phyloP scores from a whole-genome alignment of 2,329 filamentous ascomycete species.

The Cladobotryum protrusum region DNA sequence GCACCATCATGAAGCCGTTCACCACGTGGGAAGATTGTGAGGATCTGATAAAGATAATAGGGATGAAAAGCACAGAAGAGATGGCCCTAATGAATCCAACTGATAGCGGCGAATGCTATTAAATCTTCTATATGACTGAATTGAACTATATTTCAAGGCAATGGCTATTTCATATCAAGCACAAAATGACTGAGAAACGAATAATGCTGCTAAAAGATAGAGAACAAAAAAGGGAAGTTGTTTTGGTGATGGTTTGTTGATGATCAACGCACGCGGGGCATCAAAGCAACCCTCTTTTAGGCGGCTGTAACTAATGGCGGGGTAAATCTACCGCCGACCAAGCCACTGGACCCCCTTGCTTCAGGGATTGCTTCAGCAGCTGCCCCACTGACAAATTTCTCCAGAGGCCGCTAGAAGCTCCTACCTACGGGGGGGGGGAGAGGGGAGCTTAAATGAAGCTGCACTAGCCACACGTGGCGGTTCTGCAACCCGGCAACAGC shows the following conservation, averaged over 20 bases:
- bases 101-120: too few species aligned
- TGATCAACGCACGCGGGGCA: neutral
- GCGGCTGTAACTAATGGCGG: neutral
- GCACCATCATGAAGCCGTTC: too few species aligned
- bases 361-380: neutral
- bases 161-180: too few species aligned
- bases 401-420: neutral
- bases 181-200: too few species aligned
- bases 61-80: too few species aligned
- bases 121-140: too few species aligned
- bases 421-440: neutral
- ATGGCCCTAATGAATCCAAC: too few species aligned
- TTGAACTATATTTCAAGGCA: too few species aligned
- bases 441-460: neutral
- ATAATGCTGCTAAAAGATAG: too few species aligned
- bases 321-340: neutral
- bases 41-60: too few species aligned
- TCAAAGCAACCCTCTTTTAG: neutral
- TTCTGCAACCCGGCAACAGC: slow-evolving; percentile 9
- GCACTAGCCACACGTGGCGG: slow-evolving; percentile 10
- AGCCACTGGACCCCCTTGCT: neutral
- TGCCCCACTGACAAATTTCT: slow-evolving; percentile 1
- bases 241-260: neutral
- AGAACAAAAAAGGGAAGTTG: too few species aligned
- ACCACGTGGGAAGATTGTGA: too few species aligned